Evolutionary conservation across 257 asterid species (phyloP).

Genomic region (Haberlea rhodopensis): DNA sequence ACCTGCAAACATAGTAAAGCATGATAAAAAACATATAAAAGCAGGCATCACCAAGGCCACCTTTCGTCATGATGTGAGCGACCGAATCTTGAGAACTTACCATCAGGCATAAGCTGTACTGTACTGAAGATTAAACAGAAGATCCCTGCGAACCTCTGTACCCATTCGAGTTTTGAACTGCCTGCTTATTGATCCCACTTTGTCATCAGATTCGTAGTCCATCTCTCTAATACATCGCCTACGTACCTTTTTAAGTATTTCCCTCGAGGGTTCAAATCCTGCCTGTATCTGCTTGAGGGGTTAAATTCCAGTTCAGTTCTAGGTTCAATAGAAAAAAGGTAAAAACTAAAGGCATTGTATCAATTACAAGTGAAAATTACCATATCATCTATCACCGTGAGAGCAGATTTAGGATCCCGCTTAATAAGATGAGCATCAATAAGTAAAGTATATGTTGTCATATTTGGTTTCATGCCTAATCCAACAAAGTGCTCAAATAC

Average conservation of each 20-base stretch:
- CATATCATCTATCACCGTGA: conserved; percentile 68
- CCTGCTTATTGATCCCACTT: conserved; percentile 48
- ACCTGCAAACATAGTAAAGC: conserved; percentile 28
- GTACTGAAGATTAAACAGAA: conserved; percentile 57
- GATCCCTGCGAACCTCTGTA: conserved; percentile 52
- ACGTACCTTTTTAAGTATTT: conserved; percentile 64
- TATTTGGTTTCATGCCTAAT: conserved; percentile 68
- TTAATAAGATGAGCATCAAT: conserved; percentile 70
- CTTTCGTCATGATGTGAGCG: conserved; percentile 16
- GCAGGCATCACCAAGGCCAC: background rate
- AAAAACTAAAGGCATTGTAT: background rate
- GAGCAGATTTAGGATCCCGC: conserved; percentile 75
- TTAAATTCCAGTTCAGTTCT: conserved; percentile 7
- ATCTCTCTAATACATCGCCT: conserved; percentile 85
- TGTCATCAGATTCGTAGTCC: conserved; percentile 59
- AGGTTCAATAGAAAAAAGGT: background rate
- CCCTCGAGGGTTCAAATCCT: conserved; percentile 67
- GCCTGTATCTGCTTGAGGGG: conserved; percentile 49
- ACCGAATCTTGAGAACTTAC: conserved; percentile 32
- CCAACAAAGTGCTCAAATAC: conserved; percentile 76
- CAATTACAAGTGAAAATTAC: conserved; percentile 39
- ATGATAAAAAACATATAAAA: conserved; percentile 4
- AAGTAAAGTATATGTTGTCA: conserved; percentile 66
- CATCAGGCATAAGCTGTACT: conserved; percentile 39
- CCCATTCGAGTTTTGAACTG: conserved; percentile 48